Evolutionary conservation across 2,329 filamentous ascomycete genomes (phyloP).

Genomic region (Claviceps sp.): DNA sequence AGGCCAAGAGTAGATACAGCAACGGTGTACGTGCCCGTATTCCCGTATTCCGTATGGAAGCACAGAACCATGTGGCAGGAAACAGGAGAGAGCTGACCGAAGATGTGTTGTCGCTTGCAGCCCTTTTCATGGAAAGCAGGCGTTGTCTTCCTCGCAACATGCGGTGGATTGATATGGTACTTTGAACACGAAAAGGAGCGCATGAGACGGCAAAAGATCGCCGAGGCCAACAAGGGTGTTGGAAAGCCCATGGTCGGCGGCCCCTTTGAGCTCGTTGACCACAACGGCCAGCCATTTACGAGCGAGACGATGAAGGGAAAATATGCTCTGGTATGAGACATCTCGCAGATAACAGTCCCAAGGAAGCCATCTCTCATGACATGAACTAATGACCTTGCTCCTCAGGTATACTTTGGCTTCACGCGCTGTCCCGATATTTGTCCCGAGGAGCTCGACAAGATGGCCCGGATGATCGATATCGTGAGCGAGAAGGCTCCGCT

Average conservation of each 20-base stretch:
- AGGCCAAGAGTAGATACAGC: slow-evolving; percentile 44
- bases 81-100: slow-evolving; percentile 13
- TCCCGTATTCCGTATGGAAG: not conserved
- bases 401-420: slow-evolving; percentile 92
- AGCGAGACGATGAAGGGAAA: slow-evolving; percentile 74
- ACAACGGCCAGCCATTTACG: slow-evolving; percentile 65
- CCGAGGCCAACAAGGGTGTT: slow-evolving; percentile 84
- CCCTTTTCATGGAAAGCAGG: slow-evolving; percentile 93
- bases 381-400: not conserved
- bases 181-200: slow-evolving; percentile 89
- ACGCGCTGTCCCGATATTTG: slow-evolving; percentile 97
- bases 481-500: slow-evolving; percentile 38
- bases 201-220: slow-evolving; percentile 77
- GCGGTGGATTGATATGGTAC: slow-evolving; percentile 68
- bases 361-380: not conserved
- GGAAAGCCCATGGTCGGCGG: slow-evolving; percentile 90
- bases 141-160: slow-evolving; percentile 68
- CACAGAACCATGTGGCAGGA: too few species aligned
- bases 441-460: slow-evolving; percentile 97
- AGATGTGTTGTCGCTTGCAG: slow-evolving; percentile 24
- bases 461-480: slow-evolving; percentile 85
- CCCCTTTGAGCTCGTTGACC: slow-evolving; percentile 67
- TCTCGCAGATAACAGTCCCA: not conserved
- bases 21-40: slow-evolving; percentile 32
- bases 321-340: slow-evolving; percentile 54